Percentiles rank a stretch among this genome's conserved stretches.
Evolutionary conservation across 2,329 filamentous ascomycete species (phyloP).

Genomic region (Botrytis fragariae): DNA sequence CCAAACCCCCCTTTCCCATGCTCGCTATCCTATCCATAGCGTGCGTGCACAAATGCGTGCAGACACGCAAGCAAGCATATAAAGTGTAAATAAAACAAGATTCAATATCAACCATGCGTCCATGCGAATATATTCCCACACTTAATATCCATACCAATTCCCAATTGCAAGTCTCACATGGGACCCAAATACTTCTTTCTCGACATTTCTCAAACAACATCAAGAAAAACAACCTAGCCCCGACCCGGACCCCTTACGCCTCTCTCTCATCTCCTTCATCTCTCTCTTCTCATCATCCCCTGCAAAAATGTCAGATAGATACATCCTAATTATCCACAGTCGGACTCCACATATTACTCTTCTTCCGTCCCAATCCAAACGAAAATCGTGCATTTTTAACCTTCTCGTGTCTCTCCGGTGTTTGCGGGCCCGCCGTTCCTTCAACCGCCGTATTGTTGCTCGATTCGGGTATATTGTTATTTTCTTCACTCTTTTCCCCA

Average conservation of each 20-base stretch:
- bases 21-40: background rate
- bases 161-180: background rate
- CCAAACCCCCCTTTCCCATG: conserved; percentile 1
- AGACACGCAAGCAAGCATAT: background rate
- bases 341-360: conserved; percentile 52
- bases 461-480: conserved; percentile 22
- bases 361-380: conserved; percentile 64
- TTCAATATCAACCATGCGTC: conserved; percentile 9
- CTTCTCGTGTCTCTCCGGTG: conserved; percentile 48
- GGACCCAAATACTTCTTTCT: background rate
- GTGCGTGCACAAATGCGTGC: background rate
- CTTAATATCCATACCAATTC: background rate
- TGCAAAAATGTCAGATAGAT: conserved; percentile 12
- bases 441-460: conserved; percentile 30
- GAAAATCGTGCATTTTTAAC: conserved; percentile 61
- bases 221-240: conserved; percentile 6
- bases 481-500: background rate
- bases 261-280: conserved; percentile 19
- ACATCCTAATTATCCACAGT: conserved; percentile 8
- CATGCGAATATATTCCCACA: background rate
- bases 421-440: conserved; percentile 31
- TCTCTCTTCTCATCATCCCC: conserved; percentile 43
- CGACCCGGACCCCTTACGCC: background rate
- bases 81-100: conserved; percentile 6
- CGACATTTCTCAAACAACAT: background rate